These are phyloP conservation scores for Dendrobium chrysotoxum DNA, from an alignment of 106 monocot genomes.

Conservation along the genomic window DNA sequence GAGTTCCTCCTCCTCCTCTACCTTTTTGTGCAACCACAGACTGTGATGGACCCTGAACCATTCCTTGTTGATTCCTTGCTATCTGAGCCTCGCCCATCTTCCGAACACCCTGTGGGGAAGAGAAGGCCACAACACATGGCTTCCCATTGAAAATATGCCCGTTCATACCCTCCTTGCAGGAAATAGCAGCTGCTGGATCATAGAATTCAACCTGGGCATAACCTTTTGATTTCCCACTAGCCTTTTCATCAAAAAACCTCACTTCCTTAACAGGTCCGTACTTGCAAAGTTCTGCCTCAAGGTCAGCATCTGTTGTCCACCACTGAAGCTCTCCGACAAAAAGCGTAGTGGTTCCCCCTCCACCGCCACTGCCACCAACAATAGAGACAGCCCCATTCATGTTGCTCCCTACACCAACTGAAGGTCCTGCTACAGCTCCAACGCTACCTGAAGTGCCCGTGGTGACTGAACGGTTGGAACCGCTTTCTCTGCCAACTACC, in stretches of 20 bases:
- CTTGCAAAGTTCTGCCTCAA: conserved; percentile 60
- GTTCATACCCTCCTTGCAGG: conserved; percentile 83
- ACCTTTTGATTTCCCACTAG: conserved; percentile 90
- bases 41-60: conserved; percentile 15
- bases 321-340: conserved; percentile 78
- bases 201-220: conserved; percentile 89
- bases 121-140: conserved; percentile 71
- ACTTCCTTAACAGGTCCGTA: conserved; percentile 84
- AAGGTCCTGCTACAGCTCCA: background rate
- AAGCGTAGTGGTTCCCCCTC: conserved; percentile 31
- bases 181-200: conserved; percentile 46
- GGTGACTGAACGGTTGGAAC: background rate
- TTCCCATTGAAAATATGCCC: conserved; percentile 70
- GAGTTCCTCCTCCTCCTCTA: conserved; percentile 20
- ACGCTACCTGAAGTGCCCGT: background rate
- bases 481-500: background rate
- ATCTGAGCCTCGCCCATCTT: conserved; percentile 58
- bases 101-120: conserved; percentile 44
- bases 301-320: conserved; percentile 93
- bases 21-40: conserved; percentile 11
- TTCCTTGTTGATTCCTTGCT: conserved; percentile 37
- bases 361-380: conserved; percentile 7
- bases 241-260: conserved; percentile 85
- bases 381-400: no score
- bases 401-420: no score